A percentile compares a stretch with the other conserved stretches of the same genome.
phyloP scores from a whole-genome alignment of 768 basidiomycete species.

The Sporobolomyces pararoseus region DNA sequence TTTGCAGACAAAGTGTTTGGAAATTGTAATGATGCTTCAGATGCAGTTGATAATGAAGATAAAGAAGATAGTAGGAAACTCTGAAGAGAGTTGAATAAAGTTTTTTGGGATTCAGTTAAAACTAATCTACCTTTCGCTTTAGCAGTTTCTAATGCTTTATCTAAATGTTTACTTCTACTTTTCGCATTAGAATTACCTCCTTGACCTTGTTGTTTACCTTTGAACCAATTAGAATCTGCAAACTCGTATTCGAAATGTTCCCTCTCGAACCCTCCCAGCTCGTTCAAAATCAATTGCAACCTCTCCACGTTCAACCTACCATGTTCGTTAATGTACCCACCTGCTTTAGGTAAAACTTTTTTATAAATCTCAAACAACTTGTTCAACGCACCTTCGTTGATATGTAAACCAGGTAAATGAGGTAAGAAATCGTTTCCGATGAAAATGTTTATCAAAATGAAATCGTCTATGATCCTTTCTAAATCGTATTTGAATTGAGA shows the following conservation, averaged over 20 bases:
- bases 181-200: slow-evolving; percentile 56
- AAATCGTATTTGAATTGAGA: slow-evolving; percentile 82
- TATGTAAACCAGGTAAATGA: slow-evolving; percentile 91
- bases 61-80: slow-evolving; percentile 59
- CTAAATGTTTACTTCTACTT: slow-evolving; percentile 54
- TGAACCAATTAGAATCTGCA: slow-evolving; percentile 85
- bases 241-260: slow-evolving; percentile 90
- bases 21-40: slow-evolving; percentile 58
- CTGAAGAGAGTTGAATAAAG: slow-evolving; percentile 73
- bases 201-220: slow-evolving; percentile 67
- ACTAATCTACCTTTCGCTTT: slow-evolving; percentile 63
- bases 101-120: slow-evolving; percentile 68
- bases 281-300: slow-evolving; percentile 79
- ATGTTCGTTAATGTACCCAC: slow-evolving; percentile 87
- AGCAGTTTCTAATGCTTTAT: slow-evolving; percentile 24
- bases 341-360: slow-evolving; percentile 73
- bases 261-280: slow-evolving; percentile 81
- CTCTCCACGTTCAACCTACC: slow-evolving; percentile 75
- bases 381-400: slow-evolving; percentile 94
- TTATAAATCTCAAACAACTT: slow-evolving; percentile 93
- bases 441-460: slow-evolving; percentile 91
- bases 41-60: slow-evolving; percentile 42
- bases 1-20: slow-evolving; percentile 73
- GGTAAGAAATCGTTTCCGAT: slow-evolving; percentile 98
- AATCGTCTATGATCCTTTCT: slow-evolving; percentile 95